Base-by-base conservation (phyloP, 2,329 filamentous ascomycete species). In the Neonectria sp. region DNA sequence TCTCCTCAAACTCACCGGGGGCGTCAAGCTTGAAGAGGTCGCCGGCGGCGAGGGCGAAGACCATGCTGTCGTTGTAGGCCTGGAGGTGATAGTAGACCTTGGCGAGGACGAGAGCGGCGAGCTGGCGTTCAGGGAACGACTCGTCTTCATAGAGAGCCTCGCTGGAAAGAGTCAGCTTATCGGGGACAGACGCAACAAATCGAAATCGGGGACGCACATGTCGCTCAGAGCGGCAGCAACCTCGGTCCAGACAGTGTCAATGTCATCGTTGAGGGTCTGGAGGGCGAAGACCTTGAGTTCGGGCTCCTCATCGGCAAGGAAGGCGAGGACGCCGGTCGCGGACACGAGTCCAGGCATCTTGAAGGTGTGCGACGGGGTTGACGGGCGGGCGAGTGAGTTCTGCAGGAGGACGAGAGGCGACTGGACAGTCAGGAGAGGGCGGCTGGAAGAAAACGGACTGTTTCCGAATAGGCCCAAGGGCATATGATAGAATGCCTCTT, bases 71-170 rank as follows among this genome's bases (percentile, higher is more conserved):
- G 80, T 98, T 96, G 86, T 99, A 99, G 81, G 96, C 96, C 83
- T 98, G 95, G 60, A 99, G 91, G 80, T 99, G 96, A 80, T 98
- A 99, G 86, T 98, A 99, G 74, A 98, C 95, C 88, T 99, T 99
- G 75, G 96, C 93, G 49, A 97, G 93, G 61, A 99, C 95, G 56
- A 99, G 88, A 60, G 96, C 96, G 62, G 96, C 96, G 63, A 99
- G 91, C 81, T 96, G 93, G 78, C 95, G 94, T 82, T 99, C 93
- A 55, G 95, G 93, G 78, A 99, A 99, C 68, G 90, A 89, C 77
- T 97, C 94, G 84, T 99, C 95, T 88, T 99, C 96, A 83, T 97
- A 99, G 57, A 99, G 90, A 62, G 94, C 94, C 89, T 99, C 96
- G 84, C 95, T 98, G 79, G 68, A 65, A 52, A 56, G 27, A 59